phyloP scores from a whole-genome alignment of 2,329 filamentous ascomycete genomes.

The Monosporascus ibericus region DNA sequence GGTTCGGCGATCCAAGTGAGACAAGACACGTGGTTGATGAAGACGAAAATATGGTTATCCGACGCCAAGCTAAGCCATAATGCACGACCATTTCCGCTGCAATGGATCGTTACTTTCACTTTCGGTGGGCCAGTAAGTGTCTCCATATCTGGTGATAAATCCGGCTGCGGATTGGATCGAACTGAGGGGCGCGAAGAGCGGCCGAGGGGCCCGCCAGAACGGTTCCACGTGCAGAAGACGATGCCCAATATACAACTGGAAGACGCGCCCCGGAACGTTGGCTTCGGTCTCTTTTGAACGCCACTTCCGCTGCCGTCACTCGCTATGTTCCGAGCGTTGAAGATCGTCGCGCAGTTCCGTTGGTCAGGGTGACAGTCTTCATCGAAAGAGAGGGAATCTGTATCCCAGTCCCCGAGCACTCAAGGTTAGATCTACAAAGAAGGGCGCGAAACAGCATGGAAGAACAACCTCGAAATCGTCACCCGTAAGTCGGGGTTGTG shows the following conservation, averaged over 20 bases:
- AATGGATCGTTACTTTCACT: too few relatives aligned
- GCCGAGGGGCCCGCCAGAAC: background rate
- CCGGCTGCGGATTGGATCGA: background rate
- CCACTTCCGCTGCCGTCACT: background rate
- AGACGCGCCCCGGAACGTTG: too few relatives aligned
- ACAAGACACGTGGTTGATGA: too few relatives aligned
- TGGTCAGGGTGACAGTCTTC: too few relatives aligned
- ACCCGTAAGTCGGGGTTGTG: slow-evolving; percentile 20
- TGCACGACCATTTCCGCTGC: too few relatives aligned
- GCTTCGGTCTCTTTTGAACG: background rate
- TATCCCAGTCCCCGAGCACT: background rate
- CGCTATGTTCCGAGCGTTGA: background rate
- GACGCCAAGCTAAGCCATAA: too few relatives aligned
- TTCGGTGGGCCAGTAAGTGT: background rate
- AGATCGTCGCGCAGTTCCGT: too few relatives aligned
- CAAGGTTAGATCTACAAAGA: background rate
- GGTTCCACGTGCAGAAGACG: background rate
- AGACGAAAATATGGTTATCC: too few relatives aligned
- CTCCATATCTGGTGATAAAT: background rate
- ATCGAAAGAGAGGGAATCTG: background rate
- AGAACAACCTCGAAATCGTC: slow-evolving; percentile 7
- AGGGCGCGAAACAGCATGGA: slow-evolving; percentile 10
- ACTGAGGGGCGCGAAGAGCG: background rate
- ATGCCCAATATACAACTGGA: background rate
- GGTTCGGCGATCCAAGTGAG: too few relatives aligned